Evolutionary conservation across 352 stramenopile genomes (phyloP).

Genomic region (Globisporangium recalcitrans): DNA sequence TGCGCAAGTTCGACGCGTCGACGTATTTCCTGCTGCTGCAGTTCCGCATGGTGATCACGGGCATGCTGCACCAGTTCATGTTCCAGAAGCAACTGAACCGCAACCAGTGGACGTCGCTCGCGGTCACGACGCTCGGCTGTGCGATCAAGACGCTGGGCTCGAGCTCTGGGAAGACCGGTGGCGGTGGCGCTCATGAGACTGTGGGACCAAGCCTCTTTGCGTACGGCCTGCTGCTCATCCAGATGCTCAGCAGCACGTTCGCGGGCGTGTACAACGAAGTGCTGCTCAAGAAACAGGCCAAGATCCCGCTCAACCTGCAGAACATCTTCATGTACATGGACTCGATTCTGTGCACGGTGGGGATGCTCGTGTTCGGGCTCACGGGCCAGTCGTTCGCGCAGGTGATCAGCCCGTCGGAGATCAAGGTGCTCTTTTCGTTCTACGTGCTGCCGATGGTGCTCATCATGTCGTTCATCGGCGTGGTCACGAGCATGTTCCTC

Average conservation of each 20-base stretch:
- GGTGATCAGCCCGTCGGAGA: constrained; percentile 40
- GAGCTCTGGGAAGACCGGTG: constrained; percentile 5
- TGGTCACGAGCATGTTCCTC: constrained; percentile 80
- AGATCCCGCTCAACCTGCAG: constrained; percentile 70
- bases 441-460: constrained; percentile 76
- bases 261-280: constrained; percentile 82
- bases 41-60: constrained; percentile 78
- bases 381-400: constrained; percentile 63
- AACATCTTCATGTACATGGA: constrained; percentile 86
- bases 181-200: neutral
- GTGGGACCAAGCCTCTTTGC: constrained; percentile 31
- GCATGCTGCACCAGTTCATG: constrained; percentile 71
- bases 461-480: constrained; percentile 79
- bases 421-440: constrained; percentile 59
- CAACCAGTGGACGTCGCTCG: constrained; percentile 73
- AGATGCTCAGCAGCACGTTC: constrained; percentile 82
- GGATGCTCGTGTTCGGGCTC: constrained; percentile 61
- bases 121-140: constrained; percentile 65
- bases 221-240: constrained; percentile 58
- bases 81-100: constrained; percentile 67
- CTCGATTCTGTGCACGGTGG: constrained; percentile 66
- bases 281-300: constrained; percentile 68
- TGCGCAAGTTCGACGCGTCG: constrained; percentile 61
- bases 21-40: constrained; percentile 80
- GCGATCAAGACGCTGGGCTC: constrained; percentile 67